These are phyloP conservation scores for Hypholoma fasciculare DNA, from an alignment of 768 basidiomycete genomes.

Conservation along the genomic window DNA sequence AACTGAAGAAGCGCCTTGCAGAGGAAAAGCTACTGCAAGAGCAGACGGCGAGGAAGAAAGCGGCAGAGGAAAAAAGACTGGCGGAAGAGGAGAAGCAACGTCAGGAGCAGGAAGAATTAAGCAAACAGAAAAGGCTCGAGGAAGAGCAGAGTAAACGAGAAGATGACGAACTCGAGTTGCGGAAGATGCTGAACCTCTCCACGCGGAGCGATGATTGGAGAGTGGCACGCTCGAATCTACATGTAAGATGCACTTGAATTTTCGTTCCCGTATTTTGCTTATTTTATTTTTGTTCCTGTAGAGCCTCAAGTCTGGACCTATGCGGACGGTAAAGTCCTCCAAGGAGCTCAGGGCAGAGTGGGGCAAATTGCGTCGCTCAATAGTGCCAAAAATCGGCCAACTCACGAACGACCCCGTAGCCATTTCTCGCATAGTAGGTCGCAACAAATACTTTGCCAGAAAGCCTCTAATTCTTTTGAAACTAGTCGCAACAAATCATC, in stretches of 20 bases:
- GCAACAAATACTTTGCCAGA: slow-evolving; percentile 3
- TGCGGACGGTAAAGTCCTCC: slow-evolving; percentile 64
- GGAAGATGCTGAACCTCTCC: slow-evolving; percentile 46
- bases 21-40: slow-evolving; percentile 46
- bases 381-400: slow-evolving; percentile 87
- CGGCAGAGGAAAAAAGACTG: slow-evolving; percentile 41
- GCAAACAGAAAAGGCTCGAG: slow-evolving; percentile 33
- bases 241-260: slow-evolving; percentile 38
- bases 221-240: slow-evolving; percentile 50
- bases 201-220: slow-evolving; percentile 67
- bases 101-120: slow-evolving; percentile 36
- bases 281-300: slow-evolving; percentile 23
- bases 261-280: neutral
- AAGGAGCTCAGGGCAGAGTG: slow-evolving; percentile 57
- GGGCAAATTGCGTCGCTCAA: slow-evolving; percentile 69
- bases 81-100: slow-evolving; percentile 42
- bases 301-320: slow-evolving; percentile 63
- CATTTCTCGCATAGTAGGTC: slow-evolving; percentile 66
- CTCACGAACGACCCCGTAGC: slow-evolving; percentile 68
- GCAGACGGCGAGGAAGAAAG: slow-evolving; percentile 46
- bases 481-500: slow-evolving; percentile 40
- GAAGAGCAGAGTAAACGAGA: slow-evolving; percentile 32
- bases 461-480: neutral
- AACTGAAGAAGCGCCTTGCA: slow-evolving; percentile 36
- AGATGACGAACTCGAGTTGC: slow-evolving; percentile 38